Base-by-base conservation (phyloP, 306 rosid species). In the Cicer yamashitae region DNA sequence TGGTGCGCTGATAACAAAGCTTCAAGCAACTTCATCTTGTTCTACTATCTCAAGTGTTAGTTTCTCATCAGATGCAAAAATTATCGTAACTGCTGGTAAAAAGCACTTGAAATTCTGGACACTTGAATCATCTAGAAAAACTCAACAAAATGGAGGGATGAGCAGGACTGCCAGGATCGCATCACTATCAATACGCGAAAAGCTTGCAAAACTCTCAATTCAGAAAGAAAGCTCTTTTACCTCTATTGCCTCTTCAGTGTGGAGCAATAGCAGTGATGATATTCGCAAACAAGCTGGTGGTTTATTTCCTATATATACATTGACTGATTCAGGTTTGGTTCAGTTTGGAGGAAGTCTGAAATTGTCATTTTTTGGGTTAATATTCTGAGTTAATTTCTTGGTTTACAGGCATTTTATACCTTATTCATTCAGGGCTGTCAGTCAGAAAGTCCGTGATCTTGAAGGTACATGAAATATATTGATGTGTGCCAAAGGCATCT, bases 91-190 rank as follows among this genome's bases (percentile, higher is more conserved):
- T 84, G 86, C 89, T 81, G 89, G 96, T 75, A 84, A 84, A 76
- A 91, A 86, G 77, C 94, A 91, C 82, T 83, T 89, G 80, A 91
- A 89, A 67, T 82, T 91, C 79, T 91, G 96, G 96, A 65, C 63
- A n/a, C 73, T 89, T 79, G 78, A 82, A 75, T 79, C 90, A 79
- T 82, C 88, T 62, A 84, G 86, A 69, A 86, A 76, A 74, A 80
- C 82, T 76, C 87, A 77, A 34, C 65, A 77, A 75, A 86, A 82
- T 81, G 77, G 71, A 41, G 85, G 82, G 81, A 48, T 14, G 76
- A 61, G 59, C 64, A 77, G 74, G 78, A 57, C 22, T 67, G 56
- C 43, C 64, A 74, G 81, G 81, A 41, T 78, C 2, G 39, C 79
- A 41, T 82, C 87, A 34, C 40, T 79, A 45, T 52, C 85, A 67